phyloP scores from a whole-genome alignment of 2,329 filamentous ascomycete species.

The Huntiella savannae region DNA sequence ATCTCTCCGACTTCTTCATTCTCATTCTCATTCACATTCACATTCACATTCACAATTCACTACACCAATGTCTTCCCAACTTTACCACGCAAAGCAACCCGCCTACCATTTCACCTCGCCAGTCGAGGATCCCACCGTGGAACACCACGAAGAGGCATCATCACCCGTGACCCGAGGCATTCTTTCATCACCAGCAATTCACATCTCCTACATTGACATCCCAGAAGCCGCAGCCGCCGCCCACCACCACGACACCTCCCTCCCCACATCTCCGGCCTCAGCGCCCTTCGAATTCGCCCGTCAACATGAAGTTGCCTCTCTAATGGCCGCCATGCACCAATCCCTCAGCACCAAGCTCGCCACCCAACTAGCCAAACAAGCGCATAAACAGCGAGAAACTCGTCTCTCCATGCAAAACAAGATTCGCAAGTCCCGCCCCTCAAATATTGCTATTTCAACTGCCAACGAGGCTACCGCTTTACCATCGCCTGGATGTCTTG shows the following conservation, averaged over 20 bases:
- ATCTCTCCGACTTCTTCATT: too few relatives aligned
- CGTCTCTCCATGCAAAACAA: not conserved
- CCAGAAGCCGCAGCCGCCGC: not conserved
- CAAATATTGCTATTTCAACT: not conserved
- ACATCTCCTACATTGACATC: not conserved
- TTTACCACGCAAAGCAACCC: not conserved
- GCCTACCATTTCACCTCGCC: not conserved
- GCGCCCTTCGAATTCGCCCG: conserved; percentile 9
- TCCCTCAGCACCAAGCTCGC: conserved; percentile 6
- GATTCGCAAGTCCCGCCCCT: not conserved
- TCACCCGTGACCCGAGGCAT: not conserved
- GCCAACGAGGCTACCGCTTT: not conserved
- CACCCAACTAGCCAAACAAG: conserved; percentile 10
- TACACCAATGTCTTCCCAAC: conserved; percentile 1
- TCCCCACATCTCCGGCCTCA: not conserved
- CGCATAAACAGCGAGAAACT: not conserved
- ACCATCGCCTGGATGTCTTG: not conserved
- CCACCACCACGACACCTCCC: not conserved
- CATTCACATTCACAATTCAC: too few relatives aligned
- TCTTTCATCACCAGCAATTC: not conserved
- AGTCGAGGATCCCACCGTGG: not conserved
- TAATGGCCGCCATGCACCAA: conserved; percentile 9
- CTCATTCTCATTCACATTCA: not conserved
- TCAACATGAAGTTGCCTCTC: conserved; percentile 7
- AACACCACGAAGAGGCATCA: conserved; percentile 5